These are phyloP conservation scores for Naumovozyma baii DNA, from an alignment of 805 yeast species.

Conservation along the genomic window DNA sequence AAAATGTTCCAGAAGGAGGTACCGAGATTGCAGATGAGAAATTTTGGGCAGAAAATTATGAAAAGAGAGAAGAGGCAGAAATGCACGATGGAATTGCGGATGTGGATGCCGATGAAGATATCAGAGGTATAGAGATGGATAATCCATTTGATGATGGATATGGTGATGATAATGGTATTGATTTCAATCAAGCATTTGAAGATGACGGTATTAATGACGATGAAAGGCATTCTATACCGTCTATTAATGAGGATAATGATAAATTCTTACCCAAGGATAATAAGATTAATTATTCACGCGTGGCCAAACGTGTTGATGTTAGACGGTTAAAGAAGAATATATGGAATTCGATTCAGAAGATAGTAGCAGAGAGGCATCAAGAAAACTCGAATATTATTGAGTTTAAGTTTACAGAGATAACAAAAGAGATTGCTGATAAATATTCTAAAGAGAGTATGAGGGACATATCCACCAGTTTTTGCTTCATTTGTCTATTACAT, in stretches of 20 bases:
- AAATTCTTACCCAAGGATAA: slow-evolving; percentile 10
- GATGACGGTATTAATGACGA: slow-evolving; percentile 27
- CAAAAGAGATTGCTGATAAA: slow-evolving; percentile 38
- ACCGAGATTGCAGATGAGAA: slow-evolving; percentile 48
- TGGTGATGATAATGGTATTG: slow-evolving; percentile 20
- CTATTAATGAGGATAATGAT: slow-evolving; percentile 18
- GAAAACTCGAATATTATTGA: slow-evolving; percentile 3
- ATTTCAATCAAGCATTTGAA: slow-evolving; percentile 30
- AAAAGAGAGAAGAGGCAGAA: slow-evolving; percentile 30
- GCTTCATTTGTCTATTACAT: slow-evolving; percentile 75
- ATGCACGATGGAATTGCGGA: slow-evolving; percentile 1
- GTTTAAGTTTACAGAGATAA: slow-evolving; percentile 38
- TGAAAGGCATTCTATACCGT: slow-evolving; percentile 17
- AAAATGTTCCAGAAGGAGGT: slow-evolving; percentile 8
- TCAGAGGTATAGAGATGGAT: slow-evolving; percentile 17
- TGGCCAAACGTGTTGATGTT: slow-evolving; percentile 74
- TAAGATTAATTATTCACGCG: slow-evolving; percentile 51
- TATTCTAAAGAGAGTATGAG: slow-evolving; percentile 49
- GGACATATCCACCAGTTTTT: slow-evolving; percentile 76
- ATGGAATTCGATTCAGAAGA: slow-evolving; percentile 46
- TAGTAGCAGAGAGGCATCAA: slow-evolving; percentile 17
- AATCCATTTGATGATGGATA: slow-evolving; percentile 33
- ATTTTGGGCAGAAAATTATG: slow-evolving; percentile 63
- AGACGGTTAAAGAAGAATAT: slow-evolving; percentile 61
- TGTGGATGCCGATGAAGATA: slow-evolving; percentile 27